Base-by-base conservation (phyloP, 768 basidiomycete genomes). In the Agrocybe praecox region DNA sequence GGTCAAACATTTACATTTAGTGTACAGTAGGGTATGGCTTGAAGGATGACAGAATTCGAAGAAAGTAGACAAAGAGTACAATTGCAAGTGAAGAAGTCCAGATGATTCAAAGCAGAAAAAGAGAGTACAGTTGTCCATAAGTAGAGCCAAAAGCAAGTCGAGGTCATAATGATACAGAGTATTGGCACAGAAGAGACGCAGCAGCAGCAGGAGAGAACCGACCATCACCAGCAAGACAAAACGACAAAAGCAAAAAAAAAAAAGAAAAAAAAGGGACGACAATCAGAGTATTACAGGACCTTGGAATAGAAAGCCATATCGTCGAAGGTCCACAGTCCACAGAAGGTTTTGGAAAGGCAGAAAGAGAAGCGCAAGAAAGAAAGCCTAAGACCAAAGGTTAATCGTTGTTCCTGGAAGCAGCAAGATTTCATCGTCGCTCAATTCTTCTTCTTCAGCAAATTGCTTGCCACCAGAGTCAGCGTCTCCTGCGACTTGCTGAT, bases 371-470 rank as follows among this genome's bases (percentile, higher is more conserved):
- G 26, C 5, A 4, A 29, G 48, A 49, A 22, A 22, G 24, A n/a
- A 15, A 23, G 19, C 17, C 24, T 45, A 53, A 14, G 29, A 26
- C 57, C 56, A 58, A 44, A 62, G 18, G 15, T 42, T 45, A 14
- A 23, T 32, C 46, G 58, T 50, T 36, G 53, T 18, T 18, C 60
- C 60, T 44, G 55, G 52, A 17, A 59, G 49, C 43, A 69, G 55
- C 47, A 68, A 55, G 33, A 69, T 32, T 51, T 69, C 69, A 29
- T 69, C 69, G 21, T 70, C 67, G 40, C 65, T 66, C 36, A 53
- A 46, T 12, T 63, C 53, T 21, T 54, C 54, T 40, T 57, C 55
- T n/a, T 34, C 58, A 50, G 18, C 19, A 42, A 22, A 8, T 40
- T n/a, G 14, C 14, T 55, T 54, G 18, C 32, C 45, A 14, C n/a